A percentile compares a stretch with the other conserved stretches of the same genome.
These are phyloP conservation scores for Tylopilus subfusipes DNA, from an alignment of 768 basidiomycete genomes.

Conservation along the genomic window DNA sequence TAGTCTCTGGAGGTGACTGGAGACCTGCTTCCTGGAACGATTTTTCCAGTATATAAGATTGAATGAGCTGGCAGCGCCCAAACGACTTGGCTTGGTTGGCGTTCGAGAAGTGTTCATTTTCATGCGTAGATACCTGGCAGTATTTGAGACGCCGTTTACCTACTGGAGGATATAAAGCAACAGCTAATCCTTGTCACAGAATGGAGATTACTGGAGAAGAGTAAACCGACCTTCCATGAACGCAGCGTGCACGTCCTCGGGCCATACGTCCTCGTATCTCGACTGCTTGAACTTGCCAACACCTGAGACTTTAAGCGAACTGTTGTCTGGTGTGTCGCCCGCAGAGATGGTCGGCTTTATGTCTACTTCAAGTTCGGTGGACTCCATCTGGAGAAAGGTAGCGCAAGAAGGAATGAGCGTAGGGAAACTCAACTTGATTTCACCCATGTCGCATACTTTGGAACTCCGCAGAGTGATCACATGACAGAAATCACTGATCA, in stretches of 20 bases:
- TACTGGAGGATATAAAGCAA: conserved; percentile 34
- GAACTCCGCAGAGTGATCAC: conserved; percentile 27
- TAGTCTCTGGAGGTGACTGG: conserved; percentile 37
- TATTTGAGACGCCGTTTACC: conserved; percentile 36
- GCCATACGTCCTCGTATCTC: conserved; percentile 34
- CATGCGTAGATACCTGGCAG: conserved; percentile 21
- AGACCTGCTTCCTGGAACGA: conserved; percentile 39
- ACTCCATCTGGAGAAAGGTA: conserved; percentile 24
- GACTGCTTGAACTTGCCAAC: conserved; percentile 27
- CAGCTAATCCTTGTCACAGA: conserved; percentile 21
- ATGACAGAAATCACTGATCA: conserved; percentile 28
- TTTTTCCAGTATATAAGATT: conserved; percentile 37
- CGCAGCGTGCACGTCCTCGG: conserved; percentile 34
- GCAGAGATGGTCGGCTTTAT: conserved; percentile 12
- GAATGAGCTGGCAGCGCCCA: conserved; percentile 39
- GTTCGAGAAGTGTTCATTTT: conserved; percentile 8
- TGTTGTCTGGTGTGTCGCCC: conserved; percentile 7
- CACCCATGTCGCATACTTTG: conserved; percentile 16
- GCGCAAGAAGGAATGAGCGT: conserved; percentile 1
- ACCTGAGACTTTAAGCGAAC: background rate
- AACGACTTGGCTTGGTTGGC: conserved; percentile 27
- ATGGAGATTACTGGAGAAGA: background rate
- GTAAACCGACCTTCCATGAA: conserved; percentile 34
- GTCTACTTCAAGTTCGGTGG: conserved; percentile 8
- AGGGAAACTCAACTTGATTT: conserved; percentile 3